These are phyloP conservation scores for Chlamydomonas sp. DNA, from an alignment of 139 green algal genomes.

Conservation along the genomic window DNA sequence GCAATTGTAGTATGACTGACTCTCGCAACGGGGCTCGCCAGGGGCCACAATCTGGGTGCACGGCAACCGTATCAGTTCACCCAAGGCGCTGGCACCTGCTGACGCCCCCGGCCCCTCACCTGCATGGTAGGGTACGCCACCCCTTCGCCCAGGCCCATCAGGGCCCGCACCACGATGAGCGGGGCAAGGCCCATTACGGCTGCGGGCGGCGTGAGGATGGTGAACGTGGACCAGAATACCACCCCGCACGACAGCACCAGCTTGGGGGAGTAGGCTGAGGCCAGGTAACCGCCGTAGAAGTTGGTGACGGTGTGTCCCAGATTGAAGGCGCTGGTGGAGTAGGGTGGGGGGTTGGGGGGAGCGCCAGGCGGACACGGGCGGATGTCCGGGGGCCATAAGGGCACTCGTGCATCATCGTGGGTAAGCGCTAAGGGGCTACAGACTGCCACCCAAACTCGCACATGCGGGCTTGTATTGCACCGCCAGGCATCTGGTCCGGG, in stretches of 20 bases:
- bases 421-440: not conserved
- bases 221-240: slow-evolving; percentile 82
- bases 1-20: not conserved
- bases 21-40: too few species aligned
- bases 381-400: too few species aligned
- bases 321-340: slow-evolving; percentile 67
- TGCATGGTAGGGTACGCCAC: slow-evolving; percentile 85
- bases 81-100: too few species aligned
- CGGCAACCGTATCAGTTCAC: too few species aligned
- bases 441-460: not conserved
- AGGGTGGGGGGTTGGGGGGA: too few species aligned
- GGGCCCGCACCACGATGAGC: slow-evolving; percentile 52
- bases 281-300: slow-evolving; percentile 65
- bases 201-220: slow-evolving; percentile 74
- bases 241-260: slow-evolving; percentile 73
- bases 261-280: slow-evolving; percentile 65
- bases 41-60: too few species aligned
- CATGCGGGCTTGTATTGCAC: not conserved
- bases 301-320: slow-evolving; percentile 77
- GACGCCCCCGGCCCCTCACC: not conserved
- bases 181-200: slow-evolving; percentile 48
- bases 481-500: not conserved
- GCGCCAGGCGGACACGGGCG: too few species aligned
- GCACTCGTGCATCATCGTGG: too few species aligned
- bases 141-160: slow-evolving; percentile 86